Conservation (phyloP, 2,329 filamentous ascomycete genomes). For the Pleurostoma richardsiae region DNA sequence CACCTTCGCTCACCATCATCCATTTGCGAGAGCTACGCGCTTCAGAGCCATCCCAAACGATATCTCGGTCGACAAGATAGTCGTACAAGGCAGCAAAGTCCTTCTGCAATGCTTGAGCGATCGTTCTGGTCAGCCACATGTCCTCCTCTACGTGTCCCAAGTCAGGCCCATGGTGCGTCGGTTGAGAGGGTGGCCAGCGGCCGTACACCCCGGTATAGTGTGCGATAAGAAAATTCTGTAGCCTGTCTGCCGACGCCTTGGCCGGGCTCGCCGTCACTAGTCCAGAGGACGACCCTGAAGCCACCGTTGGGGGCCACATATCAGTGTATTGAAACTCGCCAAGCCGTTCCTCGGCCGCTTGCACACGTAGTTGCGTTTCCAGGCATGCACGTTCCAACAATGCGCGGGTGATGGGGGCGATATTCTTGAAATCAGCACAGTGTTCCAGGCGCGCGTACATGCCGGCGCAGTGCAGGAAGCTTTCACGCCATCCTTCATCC, state of each 20-base stretch:
- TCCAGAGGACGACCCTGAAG: slow-evolving; percentile 19
- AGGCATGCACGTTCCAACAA: slow-evolving; percentile 58
- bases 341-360: slow-evolving; percentile 58
- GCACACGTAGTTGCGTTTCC: slow-evolving; percentile 56
- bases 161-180: slow-evolving; percentile 4
- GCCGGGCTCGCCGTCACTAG: slow-evolving; percentile 29
- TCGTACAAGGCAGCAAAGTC: slow-evolving; percentile 69
- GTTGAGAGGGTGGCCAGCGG: slow-evolving; percentile 51
- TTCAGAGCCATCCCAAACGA: slow-evolving; percentile 60
- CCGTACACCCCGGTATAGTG: slow-evolving; percentile 55
- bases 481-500: slow-evolving; percentile 63
- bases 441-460: slow-evolving; percentile 52
- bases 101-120: slow-evolving; percentile 52
- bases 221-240: slow-evolving; percentile 54
- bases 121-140: slow-evolving; percentile 56
- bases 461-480: slow-evolving; percentile 62
- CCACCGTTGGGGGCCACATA: slow-evolving; percentile 46
- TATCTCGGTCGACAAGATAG: slow-evolving; percentile 63
- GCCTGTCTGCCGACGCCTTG: slow-evolving; percentile 50
- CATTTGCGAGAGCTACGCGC: slow-evolving; percentile 58
- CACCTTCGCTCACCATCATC: slow-evolving; percentile 50
- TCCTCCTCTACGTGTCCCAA: slow-evolving; percentile 30
- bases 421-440: slow-evolving; percentile 49
- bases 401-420: slow-evolving; percentile 58
- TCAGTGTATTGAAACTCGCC: slow-evolving; percentile 54